Conservation (phyloP, 371 early-diverging fungal genomes). For the Mucor saturninus region DNA sequence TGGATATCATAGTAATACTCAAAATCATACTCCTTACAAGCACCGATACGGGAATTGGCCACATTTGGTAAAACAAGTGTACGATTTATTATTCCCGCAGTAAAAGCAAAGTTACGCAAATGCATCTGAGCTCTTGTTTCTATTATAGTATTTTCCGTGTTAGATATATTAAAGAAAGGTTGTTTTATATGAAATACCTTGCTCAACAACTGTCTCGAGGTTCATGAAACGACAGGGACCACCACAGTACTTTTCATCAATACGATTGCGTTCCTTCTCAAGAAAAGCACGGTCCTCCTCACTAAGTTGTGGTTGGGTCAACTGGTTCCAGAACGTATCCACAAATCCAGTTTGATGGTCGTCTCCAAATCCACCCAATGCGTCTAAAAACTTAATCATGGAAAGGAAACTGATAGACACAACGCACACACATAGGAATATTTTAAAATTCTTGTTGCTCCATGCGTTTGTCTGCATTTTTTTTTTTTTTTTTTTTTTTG, state of each 20-base stretch:
- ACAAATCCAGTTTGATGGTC: too few species aligned
- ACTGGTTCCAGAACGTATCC: too few species aligned
- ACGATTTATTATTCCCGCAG: slow-evolving; percentile 32
- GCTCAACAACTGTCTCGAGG: not conserved
- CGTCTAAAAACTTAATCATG: too few species aligned
- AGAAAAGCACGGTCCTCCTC: too few species aligned
- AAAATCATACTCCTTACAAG: slow-evolving; percentile 33
- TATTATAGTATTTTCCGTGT: not conserved
- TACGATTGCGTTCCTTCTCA: slow-evolving; percentile 1
- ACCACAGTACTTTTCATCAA: slow-evolving; percentile 1
- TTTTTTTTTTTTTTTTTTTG: too few species aligned
- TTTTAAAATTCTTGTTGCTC: too few species aligned
- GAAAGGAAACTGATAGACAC: too few species aligned
- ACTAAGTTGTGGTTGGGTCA: too few species aligned
- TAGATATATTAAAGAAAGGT: not conserved
- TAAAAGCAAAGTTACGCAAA: slow-evolving; percentile 41
- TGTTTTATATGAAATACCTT: not conserved
- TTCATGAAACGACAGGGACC: slow-evolving; percentile 1
- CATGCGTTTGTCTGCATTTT: too few species aligned
- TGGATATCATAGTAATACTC: slow-evolving; percentile 36
- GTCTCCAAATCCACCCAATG: too few species aligned
- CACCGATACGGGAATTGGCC: slow-evolving; percentile 32
- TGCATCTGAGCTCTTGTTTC: slow-evolving; percentile 52
- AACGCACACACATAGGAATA: too few species aligned
- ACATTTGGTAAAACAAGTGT: slow-evolving; percentile 47